These are phyloP conservation scores for Chaetoceros muelleri DNA, from an alignment of 108 stramenopile species.

Conservation along the genomic window DNA sequence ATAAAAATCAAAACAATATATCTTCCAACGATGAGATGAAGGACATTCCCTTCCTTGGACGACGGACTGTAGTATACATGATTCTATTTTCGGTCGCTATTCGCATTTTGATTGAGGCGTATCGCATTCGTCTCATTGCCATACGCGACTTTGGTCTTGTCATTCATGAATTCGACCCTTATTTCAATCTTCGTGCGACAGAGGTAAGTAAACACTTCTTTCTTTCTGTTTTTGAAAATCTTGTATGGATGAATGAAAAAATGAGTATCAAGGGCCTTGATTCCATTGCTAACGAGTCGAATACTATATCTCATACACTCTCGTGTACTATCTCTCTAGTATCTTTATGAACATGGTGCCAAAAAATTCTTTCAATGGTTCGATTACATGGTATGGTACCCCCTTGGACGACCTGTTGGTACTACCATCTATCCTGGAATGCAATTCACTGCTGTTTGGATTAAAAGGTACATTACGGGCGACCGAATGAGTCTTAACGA, in stretches of 20 bases:
- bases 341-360: conserved; percentile 60
- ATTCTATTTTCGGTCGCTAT: no score
- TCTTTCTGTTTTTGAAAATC: conserved; percentile 22
- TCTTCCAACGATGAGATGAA: no score
- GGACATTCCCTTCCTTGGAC: no score
- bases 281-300: no score
- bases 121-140: conserved; percentile 77
- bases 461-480: conserved; percentile 55
- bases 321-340: conserved; percentile 12
- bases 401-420: conserved; percentile 94
- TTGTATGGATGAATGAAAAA: no score
- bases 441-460: conserved; percentile 89
- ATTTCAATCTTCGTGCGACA: conserved; percentile 90
- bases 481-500: conserved; percentile 68
- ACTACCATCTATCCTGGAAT: conserved; percentile 98
- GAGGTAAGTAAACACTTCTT: no score
- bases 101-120: no score
- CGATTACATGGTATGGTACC: conserved; percentile 93
- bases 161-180: conserved; percentile 98
- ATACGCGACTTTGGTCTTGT: conserved; percentile 90
- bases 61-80: no score
- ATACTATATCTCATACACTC: not conserved
- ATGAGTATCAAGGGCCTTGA: no score
- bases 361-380: conserved; percentile 78
- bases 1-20: no score